Percentiles rank a stretch among this genome's conserved stretches.
Evolutionary conservation across 23 red algal species (phyloP).

Genomic region (Gracilaria gracilis): DNA sequence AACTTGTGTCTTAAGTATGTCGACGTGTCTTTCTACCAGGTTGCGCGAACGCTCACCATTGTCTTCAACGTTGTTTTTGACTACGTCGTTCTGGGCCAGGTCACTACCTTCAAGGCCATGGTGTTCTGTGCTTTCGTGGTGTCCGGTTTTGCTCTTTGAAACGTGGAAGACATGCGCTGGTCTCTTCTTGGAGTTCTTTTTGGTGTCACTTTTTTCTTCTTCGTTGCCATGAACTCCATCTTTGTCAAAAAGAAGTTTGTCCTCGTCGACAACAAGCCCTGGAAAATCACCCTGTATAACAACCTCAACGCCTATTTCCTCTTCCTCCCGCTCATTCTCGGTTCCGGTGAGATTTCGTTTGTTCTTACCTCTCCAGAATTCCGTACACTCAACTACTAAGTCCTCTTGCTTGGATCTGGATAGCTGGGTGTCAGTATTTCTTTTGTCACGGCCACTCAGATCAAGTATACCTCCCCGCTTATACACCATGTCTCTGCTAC

Average conservation of each 20-base stretch:
- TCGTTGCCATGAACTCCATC: constrained; percentile 97
- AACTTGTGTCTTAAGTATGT: constrained; percentile 98
- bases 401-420: too few relatives aligned
- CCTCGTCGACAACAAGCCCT: constrained; percentile 94
- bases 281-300: constrained; percentile 96
- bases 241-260: constrained; percentile 96
- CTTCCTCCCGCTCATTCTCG: constrained; percentile 88
- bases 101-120: constrained; percentile 78
- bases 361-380: too few relatives aligned
- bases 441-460: constrained; percentile 90
- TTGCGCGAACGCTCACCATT: constrained; percentile 94
- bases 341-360: too few relatives aligned
- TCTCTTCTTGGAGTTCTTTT: constrained; percentile 88
- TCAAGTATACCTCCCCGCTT: constrained; percentile 97
- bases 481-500: constrained; percentile 97
- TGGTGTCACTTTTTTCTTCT: constrained; percentile 82
- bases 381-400: too few relatives aligned
- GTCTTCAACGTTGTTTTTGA: constrained; percentile 94
- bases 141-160: constrained; percentile 76
- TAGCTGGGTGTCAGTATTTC: constrained; percentile 91
- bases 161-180: constrained; percentile 90
- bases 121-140: constrained; percentile 82
- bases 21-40: constrained; percentile 95
- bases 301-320: constrained; percentile 85
- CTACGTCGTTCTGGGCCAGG: constrained; percentile 87